Percentiles rank a stretch among this genome's conserved stretches.
phyloP scores from a whole-genome alignment of 257 asterid genomes.

The Mitragyna speciosa region DNA sequence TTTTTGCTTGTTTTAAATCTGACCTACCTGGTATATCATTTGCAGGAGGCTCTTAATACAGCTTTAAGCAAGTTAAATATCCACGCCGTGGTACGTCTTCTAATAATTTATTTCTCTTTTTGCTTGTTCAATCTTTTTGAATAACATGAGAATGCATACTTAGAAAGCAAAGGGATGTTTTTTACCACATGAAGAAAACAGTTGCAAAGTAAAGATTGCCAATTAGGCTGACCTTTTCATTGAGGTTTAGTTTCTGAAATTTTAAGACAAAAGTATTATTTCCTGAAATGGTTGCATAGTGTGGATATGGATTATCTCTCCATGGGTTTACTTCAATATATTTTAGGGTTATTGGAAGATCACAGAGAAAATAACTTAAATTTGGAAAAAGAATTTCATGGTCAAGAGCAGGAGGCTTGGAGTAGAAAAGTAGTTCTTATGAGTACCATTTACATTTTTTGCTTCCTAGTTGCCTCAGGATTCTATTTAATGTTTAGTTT shows the following conservation, averaged over 20 bases:
- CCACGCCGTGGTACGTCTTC: conserved; percentile 64
- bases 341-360: background rate
- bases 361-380: background rate
- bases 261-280: background rate
- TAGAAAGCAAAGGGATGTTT: background rate
- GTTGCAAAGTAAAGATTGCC: background rate
- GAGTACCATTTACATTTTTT: background rate
- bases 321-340: background rate
- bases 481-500: background rate
- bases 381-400: background rate
- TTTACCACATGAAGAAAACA: background rate
- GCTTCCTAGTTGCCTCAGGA: background rate
- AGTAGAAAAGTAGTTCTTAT: background rate
- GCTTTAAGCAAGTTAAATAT: conserved; percentile 63
- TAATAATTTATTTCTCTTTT: background rate
- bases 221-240: background rate
- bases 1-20: background rate
- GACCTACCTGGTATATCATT: conserved; percentile 9
- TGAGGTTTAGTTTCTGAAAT: background rate
- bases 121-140: background rate
- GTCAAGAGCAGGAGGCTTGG: background rate
- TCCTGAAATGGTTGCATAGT: background rate
- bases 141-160: background rate
- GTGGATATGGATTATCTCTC: background rate
- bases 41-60: conserved; percentile 75